A percentile compares a stretch with the other conserved stretches of the same genome.
phyloP scores from a whole-genome alignment of 805 yeast species.

The Metschnikowia chrysomelidarum region DNA sequence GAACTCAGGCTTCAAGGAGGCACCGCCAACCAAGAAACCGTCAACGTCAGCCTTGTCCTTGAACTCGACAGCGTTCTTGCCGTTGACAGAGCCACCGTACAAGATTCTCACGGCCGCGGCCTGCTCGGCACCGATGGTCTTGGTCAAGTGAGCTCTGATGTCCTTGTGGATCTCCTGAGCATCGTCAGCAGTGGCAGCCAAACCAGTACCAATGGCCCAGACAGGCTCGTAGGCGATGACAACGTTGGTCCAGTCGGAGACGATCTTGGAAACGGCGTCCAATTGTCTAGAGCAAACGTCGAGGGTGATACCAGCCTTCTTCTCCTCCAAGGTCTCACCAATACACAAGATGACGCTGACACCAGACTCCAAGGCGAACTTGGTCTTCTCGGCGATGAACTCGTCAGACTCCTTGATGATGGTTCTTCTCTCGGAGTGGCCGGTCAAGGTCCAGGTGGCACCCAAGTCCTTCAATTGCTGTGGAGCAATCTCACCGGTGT shows the following conservation, averaged over 20 bases:
- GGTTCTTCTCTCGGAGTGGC: slow-evolving; percentile 99
- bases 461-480: slow-evolving; percentile 87
- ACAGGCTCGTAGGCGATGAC: slow-evolving; percentile 99
- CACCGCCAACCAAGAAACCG: slow-evolving; percentile 99
- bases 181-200: slow-evolving; percentile 97
- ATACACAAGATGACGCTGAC: slow-evolving; percentile 91
- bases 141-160: slow-evolving; percentile 79
- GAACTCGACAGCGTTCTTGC: slow-evolving; percentile 86
- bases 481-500: slow-evolving; percentile 95
- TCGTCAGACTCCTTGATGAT: slow-evolving; percentile 88
- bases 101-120: slow-evolving; percentile 84
- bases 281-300: slow-evolving; percentile 87
- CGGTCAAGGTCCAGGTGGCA: slow-evolving; percentile 91
- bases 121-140: slow-evolving; percentile 72
- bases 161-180: slow-evolving; percentile 93
- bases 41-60: slow-evolving; percentile 92
- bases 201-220: slow-evolving; percentile 99
- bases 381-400: slow-evolving; percentile 89
- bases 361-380: slow-evolving; percentile 88
- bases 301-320: slow-evolving; percentile 83
- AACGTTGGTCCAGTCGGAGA: slow-evolving; percentile 84
- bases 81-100: slow-evolving; percentile 98
- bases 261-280: slow-evolving; percentile 77
- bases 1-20: slow-evolving; percentile 97
- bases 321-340: slow-evolving; percentile 96